Percentiles rank a stretch among this genome's conserved stretches.
These are phyloP conservation scores for Phyllachora maydis DNA, from an alignment of 2,329 filamentous ascomycete genomes.

Conservation along the genomic window DNA sequence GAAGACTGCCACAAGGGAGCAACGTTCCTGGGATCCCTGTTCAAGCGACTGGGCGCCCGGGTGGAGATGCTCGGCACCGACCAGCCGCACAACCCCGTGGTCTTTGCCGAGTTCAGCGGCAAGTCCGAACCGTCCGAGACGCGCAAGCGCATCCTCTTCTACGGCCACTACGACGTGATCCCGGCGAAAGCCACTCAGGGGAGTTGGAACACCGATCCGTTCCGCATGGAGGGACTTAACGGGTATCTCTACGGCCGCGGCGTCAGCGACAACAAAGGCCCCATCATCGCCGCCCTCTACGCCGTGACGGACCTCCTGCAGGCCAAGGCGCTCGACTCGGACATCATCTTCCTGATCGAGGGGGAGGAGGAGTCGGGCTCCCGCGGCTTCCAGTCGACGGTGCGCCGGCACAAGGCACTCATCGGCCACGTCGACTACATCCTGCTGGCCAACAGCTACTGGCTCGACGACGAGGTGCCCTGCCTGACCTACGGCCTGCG, in stretches of 20 bases:
- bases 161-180: slow-evolving; percentile 96
- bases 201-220: slow-evolving; percentile 78
- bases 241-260: slow-evolving; percentile 90
- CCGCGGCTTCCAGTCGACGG: slow-evolving; percentile 68
- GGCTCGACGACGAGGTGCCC: slow-evolving; percentile 88
- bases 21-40: slow-evolving; percentile 73
- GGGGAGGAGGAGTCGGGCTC: slow-evolving; percentile 94
- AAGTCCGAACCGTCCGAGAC: slow-evolving; percentile 43
- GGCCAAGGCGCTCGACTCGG: slow-evolving; percentile 64
- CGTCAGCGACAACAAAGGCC: slow-evolving; percentile 96
- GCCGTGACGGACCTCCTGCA: slow-evolving; percentile 79
- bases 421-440: slow-evolving; percentile 92
- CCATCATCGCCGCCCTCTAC: slow-evolving; percentile 82
- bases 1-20: slow-evolving; percentile 87
- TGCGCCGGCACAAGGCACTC: slow-evolving; percentile 57
- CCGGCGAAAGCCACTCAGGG: slow-evolving; percentile 63
- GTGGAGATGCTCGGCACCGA: slow-evolving; percentile 80
- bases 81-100: slow-evolving; percentile 64
- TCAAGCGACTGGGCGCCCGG: slow-evolving; percentile 76
- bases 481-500: slow-evolving; percentile 88
- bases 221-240: slow-evolving; percentile 71
- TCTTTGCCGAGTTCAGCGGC: slow-evolving; percentile 71
- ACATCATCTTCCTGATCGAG: slow-evolving; percentile 87
- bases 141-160: slow-evolving; percentile 81
- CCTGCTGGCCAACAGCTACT: slow-evolving; percentile 91